These are phyloP conservation scores for Pyricularia grisea DNA, from an alignment of 2,329 filamentous ascomycete species.

Conservation along the genomic window DNA sequence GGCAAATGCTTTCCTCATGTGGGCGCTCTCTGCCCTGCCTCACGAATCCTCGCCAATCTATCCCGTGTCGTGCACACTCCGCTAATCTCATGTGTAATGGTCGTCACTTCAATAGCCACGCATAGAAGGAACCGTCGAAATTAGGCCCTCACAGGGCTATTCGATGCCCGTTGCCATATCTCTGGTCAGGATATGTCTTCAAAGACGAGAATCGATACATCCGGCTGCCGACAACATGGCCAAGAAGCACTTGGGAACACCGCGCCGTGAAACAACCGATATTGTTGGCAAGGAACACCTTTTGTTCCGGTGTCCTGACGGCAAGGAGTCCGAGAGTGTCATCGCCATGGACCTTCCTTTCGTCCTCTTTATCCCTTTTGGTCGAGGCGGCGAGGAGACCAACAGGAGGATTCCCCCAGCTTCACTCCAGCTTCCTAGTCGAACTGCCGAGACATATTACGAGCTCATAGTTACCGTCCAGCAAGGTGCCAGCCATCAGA, in stretches of 20 bases:
- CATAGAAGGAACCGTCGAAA: slow-evolving; percentile 96
- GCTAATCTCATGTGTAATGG: not conserved
- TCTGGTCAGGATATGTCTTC: slow-evolving; percentile 86
- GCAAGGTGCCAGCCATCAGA: slow-evolving; percentile 77
- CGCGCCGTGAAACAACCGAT: slow-evolving; percentile 82
- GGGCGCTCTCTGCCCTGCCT: not conserved
- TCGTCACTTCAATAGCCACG: slow-evolving; percentile 55
- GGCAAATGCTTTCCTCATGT: not conserved
- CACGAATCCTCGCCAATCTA: not conserved
- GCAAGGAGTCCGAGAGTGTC: slow-evolving; percentile 78
- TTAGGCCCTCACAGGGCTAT: slow-evolving; percentile 74
- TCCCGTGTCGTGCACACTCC: not conserved
- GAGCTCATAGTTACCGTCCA: slow-evolving; percentile 94
- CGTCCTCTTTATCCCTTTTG: slow-evolving; percentile 93
- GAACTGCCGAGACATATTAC: slow-evolving; percentile 95
- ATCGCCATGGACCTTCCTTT: slow-evolving; percentile 96
- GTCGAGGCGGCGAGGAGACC: slow-evolving; percentile 80
- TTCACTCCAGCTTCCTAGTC: slow-evolving; percentile 78
- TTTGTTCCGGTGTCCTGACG: slow-evolving; percentile 75
- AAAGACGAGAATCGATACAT: slow-evolving; percentile 91
- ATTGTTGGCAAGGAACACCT: slow-evolving; percentile 94
- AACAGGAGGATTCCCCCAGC: slow-evolving; percentile 86
- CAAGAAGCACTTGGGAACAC: slow-evolving; percentile 83
- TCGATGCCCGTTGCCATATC: slow-evolving; percentile 87
- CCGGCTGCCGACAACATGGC: slow-evolving; percentile 90